Evolutionary conservation across 345 rosid species (phyloP), one percentile per base, ranked within the genome.

Genomic region (Arabis alpina): DNA sequence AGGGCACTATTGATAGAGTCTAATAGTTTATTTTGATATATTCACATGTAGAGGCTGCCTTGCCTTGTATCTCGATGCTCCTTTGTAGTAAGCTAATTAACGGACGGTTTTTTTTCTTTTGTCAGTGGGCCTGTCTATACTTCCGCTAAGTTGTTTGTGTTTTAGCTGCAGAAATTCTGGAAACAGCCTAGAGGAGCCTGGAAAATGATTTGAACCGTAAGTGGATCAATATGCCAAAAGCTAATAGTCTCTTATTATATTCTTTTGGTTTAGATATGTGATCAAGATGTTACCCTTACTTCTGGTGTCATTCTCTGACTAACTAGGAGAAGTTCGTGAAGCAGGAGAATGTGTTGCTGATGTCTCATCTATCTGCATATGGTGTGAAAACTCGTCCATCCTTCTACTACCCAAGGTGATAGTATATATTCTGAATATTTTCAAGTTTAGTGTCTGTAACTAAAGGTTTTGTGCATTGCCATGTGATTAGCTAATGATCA

Each of bases 271-370:
- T 79, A 94, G 99, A 82, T 94, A 94, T 63, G 93, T 94, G 62
- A 94, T 94, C 79, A 90, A 84, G 77, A 84, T 94, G 99, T 78
- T 94, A 68, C 99, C 97, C 7, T 73, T 91, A 37, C 96, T 91
- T 41, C 74, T 94, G 85, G 95, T 88, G 68, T 89, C 93, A 61
- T 94, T 94, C 83, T 94, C 99, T 73, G 99, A 94, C 81, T 97
- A 85, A 91, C 95, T 91, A 51, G 84, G 88, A 49, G 99, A 97
- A 6, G 95, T 94, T 77, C 99, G 99, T 57, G 99, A 91, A 77
- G 97, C 96, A 80, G 96, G 96, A 65, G 97, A 94, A 72, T 89
- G 96, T 76, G 95, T 96, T 74, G 93, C 99, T 94, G 96, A 94
- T 91, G 99, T 85, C 99, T 84, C 95, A 91, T 56, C 90, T 94